These are phyloP conservation scores for Theileria parva DNA, from an alignment of 169 alveolate genomes.

Conservation along the genomic window DNA sequence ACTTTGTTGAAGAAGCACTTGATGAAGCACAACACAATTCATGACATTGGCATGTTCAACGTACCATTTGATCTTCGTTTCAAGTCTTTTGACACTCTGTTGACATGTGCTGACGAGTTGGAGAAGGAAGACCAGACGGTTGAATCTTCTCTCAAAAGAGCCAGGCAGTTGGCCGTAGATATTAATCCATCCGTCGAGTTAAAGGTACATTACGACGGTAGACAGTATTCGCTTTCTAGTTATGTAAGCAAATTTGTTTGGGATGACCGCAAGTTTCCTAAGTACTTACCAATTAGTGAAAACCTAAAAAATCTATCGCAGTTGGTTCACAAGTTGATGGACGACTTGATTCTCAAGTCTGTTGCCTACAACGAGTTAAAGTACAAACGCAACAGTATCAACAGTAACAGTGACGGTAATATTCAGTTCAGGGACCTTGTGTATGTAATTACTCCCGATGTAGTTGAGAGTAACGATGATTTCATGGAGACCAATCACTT, in stretches of 20 bases:
- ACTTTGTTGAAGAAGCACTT: constrained; percentile 67
- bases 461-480: constrained; percentile 72
- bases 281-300: constrained; percentile 79
- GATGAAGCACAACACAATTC: constrained; percentile 66
- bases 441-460: constrained; percentile 84
- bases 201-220: constrained; percentile 76
- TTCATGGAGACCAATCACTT: constrained; percentile 82
- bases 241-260: constrained; percentile 82
- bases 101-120: constrained; percentile 79
- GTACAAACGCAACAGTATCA: constrained; percentile 56
- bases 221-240: constrained; percentile 74
- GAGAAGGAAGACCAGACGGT: constrained; percentile 79
- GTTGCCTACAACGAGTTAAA: constrained; percentile 81
- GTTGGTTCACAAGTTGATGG: constrained; percentile 76
- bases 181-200: constrained; percentile 72
- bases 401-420: constrained; percentile 60
- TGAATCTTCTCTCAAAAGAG: constrained; percentile 76
- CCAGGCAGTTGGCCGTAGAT: constrained; percentile 71
- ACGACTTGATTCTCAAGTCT: constrained; percentile 79
- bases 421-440: constrained; percentile 75
- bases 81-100: constrained; percentile 79
- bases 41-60: constrained; percentile 73
- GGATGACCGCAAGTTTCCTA: constrained; percentile 89
- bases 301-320: constrained; percentile 78
- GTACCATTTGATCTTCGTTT: constrained; percentile 81